Evolutionary conservation across 257 asterid genomes (phyloP), one percentile per base, ranked within the genome.

Genomic region (Nicotiana noctiflora): DNA sequence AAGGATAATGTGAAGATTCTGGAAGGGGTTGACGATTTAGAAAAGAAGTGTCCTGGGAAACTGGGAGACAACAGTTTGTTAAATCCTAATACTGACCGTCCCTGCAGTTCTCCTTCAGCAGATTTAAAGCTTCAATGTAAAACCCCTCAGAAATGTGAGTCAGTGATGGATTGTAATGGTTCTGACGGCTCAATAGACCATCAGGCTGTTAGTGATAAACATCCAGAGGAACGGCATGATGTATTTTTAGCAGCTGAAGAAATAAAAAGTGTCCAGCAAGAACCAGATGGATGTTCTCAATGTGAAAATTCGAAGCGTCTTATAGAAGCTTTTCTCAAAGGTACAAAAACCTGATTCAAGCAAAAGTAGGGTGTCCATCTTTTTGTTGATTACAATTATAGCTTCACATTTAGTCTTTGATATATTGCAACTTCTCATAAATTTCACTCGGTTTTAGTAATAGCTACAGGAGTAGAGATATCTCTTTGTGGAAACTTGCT

Each of bases 401-500:
- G 40, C 4, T 27, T 82, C 84, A 52, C 37, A 72, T 23, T 72
- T 46, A 21, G 68, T 46, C 46, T 81, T 66, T 62, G 19, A 34
- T 77, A 51, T 53, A 21, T 27, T 37, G 34, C 40, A 72, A 23
- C 8, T 23, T 72, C 77, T 40, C 37, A 49, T 21, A 23, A 57
- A 80, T 72, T 49, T 75, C 18, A 34, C 21, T 27, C 40, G 8
- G 14, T 72, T 53, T n/a, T 60, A 44, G 61, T 72, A 40, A 72
- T 83, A 8, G 74, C 52, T 60, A 75, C 93, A 95, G 98, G 92
- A 75, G 77, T 94, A 46, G 97, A 92, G 86, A 79, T 91, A 77
- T 93, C 99, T 60, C 94, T 93, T 19, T 95, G 99, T 66, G 87
- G 92, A 34, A 88, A 88, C 86, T 76, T 88, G 84, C 97, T 95